A percentile compares a stretch with the other conserved stretches of the same genome.
Evolutionary conservation across 192 early-diverging fungal species (phyloP).

Genomic region (Endogone sp.): DNA sequence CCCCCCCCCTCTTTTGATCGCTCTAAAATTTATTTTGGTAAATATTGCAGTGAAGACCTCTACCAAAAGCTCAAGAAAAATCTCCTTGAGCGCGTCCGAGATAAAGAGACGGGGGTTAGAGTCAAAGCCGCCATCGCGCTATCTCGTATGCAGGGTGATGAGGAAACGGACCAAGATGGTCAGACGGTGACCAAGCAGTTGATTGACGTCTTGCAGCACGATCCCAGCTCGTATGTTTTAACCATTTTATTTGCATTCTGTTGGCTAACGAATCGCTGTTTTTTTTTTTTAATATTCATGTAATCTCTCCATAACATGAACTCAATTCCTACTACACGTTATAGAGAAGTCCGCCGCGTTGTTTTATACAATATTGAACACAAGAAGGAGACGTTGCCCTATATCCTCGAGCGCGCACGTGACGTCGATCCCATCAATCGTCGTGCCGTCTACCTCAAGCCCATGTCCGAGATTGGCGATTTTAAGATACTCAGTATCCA

Average conservation of each 20-base stretch:
- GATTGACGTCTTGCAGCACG: conserved; percentile 62
- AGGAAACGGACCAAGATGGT: conserved; percentile 49
- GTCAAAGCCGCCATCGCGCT: conserved; percentile 75
- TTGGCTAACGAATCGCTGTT: not conserved
- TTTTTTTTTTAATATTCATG: conserved; percentile 6
- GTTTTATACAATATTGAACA: conserved; percentile 74
- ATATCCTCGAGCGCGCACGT: conserved; percentile 69
- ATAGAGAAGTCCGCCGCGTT: conserved; percentile 77
- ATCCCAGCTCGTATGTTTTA: conserved; percentile 71
- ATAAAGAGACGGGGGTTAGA: conserved; percentile 78
- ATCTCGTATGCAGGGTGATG: conserved; percentile 67
- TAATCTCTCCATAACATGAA: too few relatives aligned
- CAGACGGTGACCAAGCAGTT: conserved; percentile 59
- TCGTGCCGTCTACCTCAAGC: conserved; percentile 64
- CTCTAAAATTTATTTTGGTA: not conserved
- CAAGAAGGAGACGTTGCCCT: conserved; percentile 55
- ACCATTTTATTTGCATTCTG: not conserved
- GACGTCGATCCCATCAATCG: conserved; percentile 77
- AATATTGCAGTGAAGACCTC: conserved; percentile 57
- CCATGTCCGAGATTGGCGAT: conserved; percentile 64
- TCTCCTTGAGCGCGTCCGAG: conserved; percentile 67
- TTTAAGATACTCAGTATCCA: conserved; percentile 65
- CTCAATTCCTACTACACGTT: not conserved
- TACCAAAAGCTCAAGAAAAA: conserved; percentile 64
- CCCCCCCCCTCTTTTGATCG: not conserved